Evolutionary conservation across 2,329 filamentous ascomycete species (phyloP), one percentile per base, ranked within the genome.

Genomic region (Penicillium crustosum): DNA sequence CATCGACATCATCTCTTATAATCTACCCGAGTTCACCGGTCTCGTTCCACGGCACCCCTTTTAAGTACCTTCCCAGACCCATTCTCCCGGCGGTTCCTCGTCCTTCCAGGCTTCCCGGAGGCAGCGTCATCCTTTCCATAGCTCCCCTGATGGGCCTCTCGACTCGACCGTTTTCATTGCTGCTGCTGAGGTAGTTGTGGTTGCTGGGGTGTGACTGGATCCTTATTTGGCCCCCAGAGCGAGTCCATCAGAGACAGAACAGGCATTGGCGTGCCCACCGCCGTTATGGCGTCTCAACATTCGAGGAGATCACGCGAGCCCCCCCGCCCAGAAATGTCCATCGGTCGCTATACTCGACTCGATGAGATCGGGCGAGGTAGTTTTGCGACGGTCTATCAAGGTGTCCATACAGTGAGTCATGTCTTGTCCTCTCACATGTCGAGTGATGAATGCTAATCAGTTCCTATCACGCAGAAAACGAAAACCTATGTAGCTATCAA

Each of bases 311-410:
- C 76, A 48, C 74, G 71, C 51, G 72, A 74, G 57, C 48, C 67
- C 58, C 59, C 70, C 41, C 69, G 65, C 23, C 47, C 63, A 29
- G 71, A 75, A 59, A 72, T 79, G 67, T 67, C 73, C 45, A 82
- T 94, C 68, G 91, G 92, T 66, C 86, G 89, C 70, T 97, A 95
- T 77, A 84, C 85, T 68, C 87, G 93, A 70, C 86, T 92, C 67
- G 87, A 89, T 67, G 91, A 97, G 79, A 97, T 97, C 73, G 94
- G 94, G 63, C 94, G 94, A 79, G 94, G 94, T 62, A 97, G 94
- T 80, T 99, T 97, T 81, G 94, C 94, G 65, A 92, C 92, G 66
- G 94, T 99, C 65, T 97, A 94, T 75, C 86, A 89, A 73, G 92
- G 90, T 63, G 86, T 87, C 67, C 90, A 95, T 78, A 89, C 89